Evolutionary conservation across 2,329 filamentous ascomycete species (phyloP).

Genomic region (Graphilbum sp.): DNA sequence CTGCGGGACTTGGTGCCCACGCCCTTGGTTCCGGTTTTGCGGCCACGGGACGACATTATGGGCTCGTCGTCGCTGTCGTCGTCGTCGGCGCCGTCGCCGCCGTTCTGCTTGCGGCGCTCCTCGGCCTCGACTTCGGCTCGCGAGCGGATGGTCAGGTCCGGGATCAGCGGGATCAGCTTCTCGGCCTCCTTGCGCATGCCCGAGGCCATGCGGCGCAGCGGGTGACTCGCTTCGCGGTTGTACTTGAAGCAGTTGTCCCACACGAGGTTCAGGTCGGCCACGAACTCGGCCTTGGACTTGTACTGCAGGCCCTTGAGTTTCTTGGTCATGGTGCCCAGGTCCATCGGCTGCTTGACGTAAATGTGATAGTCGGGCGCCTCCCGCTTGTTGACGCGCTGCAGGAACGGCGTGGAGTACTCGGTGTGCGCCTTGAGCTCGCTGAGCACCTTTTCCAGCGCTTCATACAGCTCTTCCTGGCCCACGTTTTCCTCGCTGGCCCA

Average conservation of each 20-base stretch:
- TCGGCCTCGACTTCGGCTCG: conserved; percentile 89
- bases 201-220: conserved; percentile 78
- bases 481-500: conserved; percentile 98
- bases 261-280: conserved; percentile 82
- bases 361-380: conserved; percentile 93
- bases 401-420: conserved; percentile 90
- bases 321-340: conserved; percentile 95
- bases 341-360: conserved; percentile 93
- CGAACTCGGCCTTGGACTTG: conserved; percentile 87
- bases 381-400: conserved; percentile 88
- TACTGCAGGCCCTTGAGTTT: conserved; percentile 71
- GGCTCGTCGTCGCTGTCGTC: conserved; percentile 96
- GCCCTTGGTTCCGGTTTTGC: conserved; percentile 71
- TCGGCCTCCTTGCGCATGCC: conserved; percentile 97
- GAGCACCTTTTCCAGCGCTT: conserved; percentile 89
- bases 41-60: conserved; percentile 91
- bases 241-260: conserved; percentile 96
- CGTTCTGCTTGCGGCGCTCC: conserved; percentile 69
- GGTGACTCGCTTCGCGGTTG: conserved; percentile 78
- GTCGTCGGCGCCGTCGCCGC: conserved; percentile 63
- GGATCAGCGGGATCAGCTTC: conserved; percentile 87
- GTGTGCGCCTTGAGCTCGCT: conserved; percentile 95
- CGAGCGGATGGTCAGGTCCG: conserved; percentile 77
- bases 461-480: conserved; percentile 93
- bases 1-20: conserved; percentile 49